phyloP scores from a whole-genome alignment of 495 filamentous ascomycete species.

The Neurospora terricola region DNA sequence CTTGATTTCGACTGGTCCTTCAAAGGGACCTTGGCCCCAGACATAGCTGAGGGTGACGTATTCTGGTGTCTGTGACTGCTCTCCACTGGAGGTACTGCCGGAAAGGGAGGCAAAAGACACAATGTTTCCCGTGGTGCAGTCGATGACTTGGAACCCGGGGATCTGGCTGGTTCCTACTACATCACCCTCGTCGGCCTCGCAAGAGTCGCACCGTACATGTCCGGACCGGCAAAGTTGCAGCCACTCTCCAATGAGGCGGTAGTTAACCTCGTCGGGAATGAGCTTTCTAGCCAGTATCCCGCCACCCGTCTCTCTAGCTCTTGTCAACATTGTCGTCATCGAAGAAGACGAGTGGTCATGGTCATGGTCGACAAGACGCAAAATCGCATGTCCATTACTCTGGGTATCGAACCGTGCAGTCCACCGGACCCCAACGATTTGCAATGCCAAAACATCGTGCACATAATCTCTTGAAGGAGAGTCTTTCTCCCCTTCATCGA shows the following conservation, averaged over 20 bases:
- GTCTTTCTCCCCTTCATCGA: not conserved
- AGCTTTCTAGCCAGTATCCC: not conserved
- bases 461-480: not conserved
- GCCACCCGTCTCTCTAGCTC: not conserved
- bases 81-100: not conserved
- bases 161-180: not conserved
- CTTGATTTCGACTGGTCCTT: not conserved
- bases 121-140: slow-evolving; percentile 1
- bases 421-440: not conserved
- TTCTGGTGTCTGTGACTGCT: not conserved
- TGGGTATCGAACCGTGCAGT: not conserved
- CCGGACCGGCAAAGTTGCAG: not conserved
- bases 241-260: not conserved
- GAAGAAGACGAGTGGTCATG: not conserved
- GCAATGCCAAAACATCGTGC: not conserved
- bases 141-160: not conserved
- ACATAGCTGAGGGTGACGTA: not conserved
- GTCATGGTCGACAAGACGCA: not conserved
- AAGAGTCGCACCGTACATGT: not conserved
- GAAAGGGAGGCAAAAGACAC: not conserved
- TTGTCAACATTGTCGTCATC: not conserved
- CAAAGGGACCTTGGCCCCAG: not conserved
- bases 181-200: not conserved
- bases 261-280: not conserved
- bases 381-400: not conserved